Evolutionary conservation across 495 filamentous ascomycete genomes (phyloP), one percentile per base, ranked within the genome.

Genomic region (Penicillium simplicissimum): DNA sequence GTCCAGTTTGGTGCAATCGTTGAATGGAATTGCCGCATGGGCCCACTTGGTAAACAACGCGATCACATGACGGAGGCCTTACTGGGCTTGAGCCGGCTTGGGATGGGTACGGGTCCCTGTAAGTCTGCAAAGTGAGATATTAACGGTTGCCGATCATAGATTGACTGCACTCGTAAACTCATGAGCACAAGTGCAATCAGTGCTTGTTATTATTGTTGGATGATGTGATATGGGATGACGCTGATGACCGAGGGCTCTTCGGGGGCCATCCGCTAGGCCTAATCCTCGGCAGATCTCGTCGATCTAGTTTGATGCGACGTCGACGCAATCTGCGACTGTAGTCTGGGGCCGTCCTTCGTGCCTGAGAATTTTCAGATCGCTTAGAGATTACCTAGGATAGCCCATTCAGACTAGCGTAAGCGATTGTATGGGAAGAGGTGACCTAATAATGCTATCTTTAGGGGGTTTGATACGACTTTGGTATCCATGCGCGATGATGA

Each of bases 271-370:
- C 33, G 25, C 55, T 57, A 58, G 42, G 43, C 33, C 43, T 14
- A 33, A 48, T 49, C 33, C 35, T 51, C 56, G 61, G 61, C 40
- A 55, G 61, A 63, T 63, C 61, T 63, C 56, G 51, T 54, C 55
- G 61, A 63, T 63, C 60, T 63, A 58, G 47, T 42, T 63, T 59
- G 56, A 49, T 58, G 52, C 38, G 61, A 59, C 60, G 60, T 62
- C 60, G 55, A 42, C 60, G 49, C 51, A 34, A 53, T 52, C 15
- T 31, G 31, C 31, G 17, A 31, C 51, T 31, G 13, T 2, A 53
- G 51, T 36, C 31, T 23, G 15, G 15, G 23, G 35, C 33, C 33
- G 15, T 53, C 23, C 33, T 53, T 36, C 31, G 9, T 28, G n/a
- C 51, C 31, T 15, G 25, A 49, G 31, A 25, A 31, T 5, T 25